A percentile compares a stretch with the other conserved stretches of the same genome.
These are phyloP conservation scores for Panaeolus cyanescens DNA, from an alignment of 768 basidiomycete genomes.

Conservation along the genomic window DNA sequence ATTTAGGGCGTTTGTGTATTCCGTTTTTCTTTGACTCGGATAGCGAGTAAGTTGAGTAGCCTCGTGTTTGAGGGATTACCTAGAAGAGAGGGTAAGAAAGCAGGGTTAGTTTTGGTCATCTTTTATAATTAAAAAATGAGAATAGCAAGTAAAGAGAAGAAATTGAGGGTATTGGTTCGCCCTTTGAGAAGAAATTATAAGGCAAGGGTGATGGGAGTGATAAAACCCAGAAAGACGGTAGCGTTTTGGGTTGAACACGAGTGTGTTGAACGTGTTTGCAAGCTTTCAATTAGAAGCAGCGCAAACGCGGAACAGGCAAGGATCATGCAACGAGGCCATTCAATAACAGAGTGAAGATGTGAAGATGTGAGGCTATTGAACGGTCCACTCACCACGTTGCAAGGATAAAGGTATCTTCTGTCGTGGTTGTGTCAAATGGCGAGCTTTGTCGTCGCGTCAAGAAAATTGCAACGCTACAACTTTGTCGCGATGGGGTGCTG, in stretches of 20 bases:
- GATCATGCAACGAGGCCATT: background rate
- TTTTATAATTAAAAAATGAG: background rate
- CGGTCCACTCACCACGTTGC: background rate
- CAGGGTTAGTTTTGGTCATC: background rate
- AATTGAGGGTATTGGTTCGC: background rate
- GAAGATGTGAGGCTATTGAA: background rate
- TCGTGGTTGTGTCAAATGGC: background rate
- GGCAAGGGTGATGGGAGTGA: background rate
- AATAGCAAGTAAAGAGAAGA: background rate
- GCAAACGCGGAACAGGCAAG: background rate
- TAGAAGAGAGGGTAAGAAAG: background rate
- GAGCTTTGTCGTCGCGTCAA: background rate
- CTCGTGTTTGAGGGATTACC: background rate
- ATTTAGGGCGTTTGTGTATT: background rate
- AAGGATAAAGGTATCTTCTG: background rate
- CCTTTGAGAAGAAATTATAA: background rate
- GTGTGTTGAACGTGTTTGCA: background rate
- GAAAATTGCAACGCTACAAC: background rate
- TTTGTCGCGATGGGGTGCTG: too few species aligned
- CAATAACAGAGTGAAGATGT: background rate
- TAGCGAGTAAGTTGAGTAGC: background rate
- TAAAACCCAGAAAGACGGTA: background rate
- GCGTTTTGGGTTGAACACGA: background rate
- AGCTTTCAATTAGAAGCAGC: background rate
- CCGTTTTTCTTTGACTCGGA: background rate